Percentiles rank a stretch among this genome's conserved stretches.
phyloP scores from a whole-genome alignment of 164 flowering plant genomes.

The Protea cynaroides region DNA sequence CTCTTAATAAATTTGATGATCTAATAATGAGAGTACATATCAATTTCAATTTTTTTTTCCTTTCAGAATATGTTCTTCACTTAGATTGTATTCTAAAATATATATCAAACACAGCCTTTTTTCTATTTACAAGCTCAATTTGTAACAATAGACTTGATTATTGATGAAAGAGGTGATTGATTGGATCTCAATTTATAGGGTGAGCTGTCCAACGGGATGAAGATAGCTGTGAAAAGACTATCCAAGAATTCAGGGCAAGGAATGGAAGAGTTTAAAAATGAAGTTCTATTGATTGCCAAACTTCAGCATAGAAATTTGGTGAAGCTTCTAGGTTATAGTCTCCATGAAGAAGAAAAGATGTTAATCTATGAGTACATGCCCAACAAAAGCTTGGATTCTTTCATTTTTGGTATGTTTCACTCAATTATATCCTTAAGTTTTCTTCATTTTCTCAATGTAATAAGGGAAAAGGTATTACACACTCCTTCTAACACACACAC shows the following conservation, averaged over 20 bases:
- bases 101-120: no score
- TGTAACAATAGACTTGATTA: no score
- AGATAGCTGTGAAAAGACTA: slow-evolving; percentile 40
- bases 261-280: slow-evolving; percentile 22
- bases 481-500: no score
- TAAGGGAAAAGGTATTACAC: no score
- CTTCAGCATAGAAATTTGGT: slow-evolving; percentile 25
- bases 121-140: no score
- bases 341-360: slow-evolving; percentile 18
- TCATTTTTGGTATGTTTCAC: slow-evolving; percentile 18
- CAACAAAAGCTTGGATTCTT: slow-evolving; percentile 21
- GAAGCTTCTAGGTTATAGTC: slow-evolving; percentile 16
- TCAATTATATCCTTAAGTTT: neutral
- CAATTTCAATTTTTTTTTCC: no score
- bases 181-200: slow-evolving; percentile 20
- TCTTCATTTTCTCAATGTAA: neutral
- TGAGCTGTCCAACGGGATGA: slow-evolving; percentile 18
- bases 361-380: slow-evolving; percentile 21
- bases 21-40: no score
- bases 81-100: no score
- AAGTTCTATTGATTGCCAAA: slow-evolving; percentile 15
- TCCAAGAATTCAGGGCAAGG: slow-evolving; percentile 34
- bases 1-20: no score
- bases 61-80: no score
- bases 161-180: no score